Conservation (phyloP, 2,329 filamentous ascomycete genomes). For the Fusarium verticillioides region DNA sequence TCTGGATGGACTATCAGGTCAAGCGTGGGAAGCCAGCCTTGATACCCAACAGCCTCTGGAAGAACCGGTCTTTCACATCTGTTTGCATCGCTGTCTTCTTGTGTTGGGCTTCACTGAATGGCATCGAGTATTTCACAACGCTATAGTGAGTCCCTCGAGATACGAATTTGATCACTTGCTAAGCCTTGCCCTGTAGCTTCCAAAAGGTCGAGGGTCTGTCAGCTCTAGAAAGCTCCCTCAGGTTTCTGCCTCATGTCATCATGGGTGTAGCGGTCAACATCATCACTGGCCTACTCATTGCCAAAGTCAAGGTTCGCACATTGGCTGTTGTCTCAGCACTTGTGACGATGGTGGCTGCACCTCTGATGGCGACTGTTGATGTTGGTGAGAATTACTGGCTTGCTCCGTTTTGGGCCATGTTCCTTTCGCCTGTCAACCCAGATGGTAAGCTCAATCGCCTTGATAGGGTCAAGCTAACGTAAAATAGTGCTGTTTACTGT, state of each 20-base stretch:
- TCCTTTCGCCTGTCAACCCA: slow-evolving; percentile 57
- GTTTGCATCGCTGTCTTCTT: slow-evolving; percentile 64
- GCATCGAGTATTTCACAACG: slow-evolving; percentile 59
- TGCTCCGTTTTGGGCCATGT: slow-evolving; percentile 55
- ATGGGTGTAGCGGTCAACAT: slow-evolving; percentile 57
- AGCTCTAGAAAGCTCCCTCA: slow-evolving; percentile 58
- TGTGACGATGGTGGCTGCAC: slow-evolving; percentile 58
- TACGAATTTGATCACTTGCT: not conserved
- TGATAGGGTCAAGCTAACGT: not conserved
- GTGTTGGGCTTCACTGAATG: slow-evolving; percentile 58
- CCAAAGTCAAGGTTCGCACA: slow-evolving; percentile 51
- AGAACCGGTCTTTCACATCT: slow-evolving; percentile 63
- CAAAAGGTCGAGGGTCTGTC: slow-evolving; percentile 59
- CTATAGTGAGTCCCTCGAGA: slow-evolving; percentile 53
- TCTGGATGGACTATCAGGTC: slow-evolving; percentile 65
- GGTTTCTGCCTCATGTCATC: slow-evolving; percentile 60
- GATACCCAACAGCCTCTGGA: slow-evolving; percentile 71
- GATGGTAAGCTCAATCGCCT: slow-evolving; percentile 48
- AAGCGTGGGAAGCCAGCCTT: slow-evolving; percentile 60
- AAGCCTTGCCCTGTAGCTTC: slow-evolving; percentile 50
- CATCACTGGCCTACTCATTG: slow-evolving; percentile 55
- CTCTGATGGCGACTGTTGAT: slow-evolving; percentile 65
- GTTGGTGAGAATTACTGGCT: slow-evolving; percentile 63
- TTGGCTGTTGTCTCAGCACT: slow-evolving; percentile 54
- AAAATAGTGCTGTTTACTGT: slow-evolving; percentile 63